Base-by-base conservation (phyloP, 768 basidiomycete genomes). In the Mycena venus region DNA sequence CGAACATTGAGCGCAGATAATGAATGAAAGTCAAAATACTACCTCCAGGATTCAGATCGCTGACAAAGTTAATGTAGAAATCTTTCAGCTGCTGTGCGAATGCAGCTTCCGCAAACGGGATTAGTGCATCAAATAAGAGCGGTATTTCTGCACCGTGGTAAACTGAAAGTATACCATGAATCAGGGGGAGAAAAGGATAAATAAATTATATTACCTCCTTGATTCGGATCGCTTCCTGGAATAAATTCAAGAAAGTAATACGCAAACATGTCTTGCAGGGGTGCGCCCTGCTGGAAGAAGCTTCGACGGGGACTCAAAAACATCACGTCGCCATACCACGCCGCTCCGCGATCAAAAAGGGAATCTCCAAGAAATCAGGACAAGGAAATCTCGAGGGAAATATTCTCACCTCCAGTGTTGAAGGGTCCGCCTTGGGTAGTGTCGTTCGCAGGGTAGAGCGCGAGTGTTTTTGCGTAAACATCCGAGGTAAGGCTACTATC, bases 261-360 rank as follows among this genome's bases (percentile, higher is more conserved):
- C 0, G 81, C 88, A 79, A 87, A 92, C 76, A 88, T 85, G 0
- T 87, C 85, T 73, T 90, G 89, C 27, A 84, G 73, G 0, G 83
- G 73, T 3, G 90, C 85, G 0, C 86, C 90, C 49, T 87, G 83
- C 27, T 87, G 82, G 70, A 90, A 88, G 66, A 91, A 89, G 53
- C 88, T 81, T 44, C 91, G 82, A 32, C 90, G 78, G 0, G 89
- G 85, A 0, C 87, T 84, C 36, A 91, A 81, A 78, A 85, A 92
- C 89, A 91, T 91, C 65, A 85, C 82, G 72, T 89, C 90, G 1
- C 88, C 89, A 74, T 92, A 92, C 88, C 89, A 92, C 0, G 90
- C 84, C 55, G 81, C 88, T 0, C 85, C 88, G 55, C 91, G 80
- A 75, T 92, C 91, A 66, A 90, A 92, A 9, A 92, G 82, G 11